Percentiles rank a stretch among this genome's conserved stretches.
phyloP scores from a whole-genome alignment of 495 filamentous ascomycete genomes.

The Pyronema domesticum region DNA sequence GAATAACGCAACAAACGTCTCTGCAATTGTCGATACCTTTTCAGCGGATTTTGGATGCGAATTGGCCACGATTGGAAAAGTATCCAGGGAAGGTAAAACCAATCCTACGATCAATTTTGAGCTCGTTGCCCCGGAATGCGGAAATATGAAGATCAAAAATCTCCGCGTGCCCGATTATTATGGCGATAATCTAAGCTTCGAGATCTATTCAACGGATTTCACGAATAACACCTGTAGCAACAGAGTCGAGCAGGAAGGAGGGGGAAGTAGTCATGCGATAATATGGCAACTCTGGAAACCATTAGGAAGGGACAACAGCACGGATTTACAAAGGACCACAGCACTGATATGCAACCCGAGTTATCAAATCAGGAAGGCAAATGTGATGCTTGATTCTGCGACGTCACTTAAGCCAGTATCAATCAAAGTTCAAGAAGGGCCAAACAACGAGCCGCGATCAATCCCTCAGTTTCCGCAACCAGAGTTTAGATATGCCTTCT shows the following conservation, averaged over 20 bases:
- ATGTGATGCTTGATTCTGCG: background rate
- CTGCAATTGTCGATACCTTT: background rate
- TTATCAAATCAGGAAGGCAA: background rate
- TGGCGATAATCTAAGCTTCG: too few species aligned
- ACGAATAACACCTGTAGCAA: background rate
- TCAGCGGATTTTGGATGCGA: background rate
- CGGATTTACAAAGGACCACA: background rate
- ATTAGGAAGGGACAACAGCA: background rate
- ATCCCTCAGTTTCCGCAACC: too few species aligned
- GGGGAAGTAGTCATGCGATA: background rate
- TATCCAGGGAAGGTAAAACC: too few species aligned
- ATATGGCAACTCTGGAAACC: background rate
- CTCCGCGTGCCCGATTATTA: too few species aligned
- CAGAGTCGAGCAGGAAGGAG: background rate
- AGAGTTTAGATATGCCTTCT: too few species aligned
- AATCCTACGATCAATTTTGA: background rate
- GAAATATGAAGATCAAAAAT: background rate
- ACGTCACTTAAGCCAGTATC: background rate
- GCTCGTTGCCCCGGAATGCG: background rate
- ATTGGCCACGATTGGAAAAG: background rate
- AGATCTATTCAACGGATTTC: too few species aligned
- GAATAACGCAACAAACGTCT: background rate
- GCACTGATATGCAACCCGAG: background rate
- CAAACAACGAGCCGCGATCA: background rate
- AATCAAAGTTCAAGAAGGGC: background rate